Evolutionary conservation across 306 rosid genomes (phyloP).

Genomic region (Casuarina cunninghamiana): DNA sequence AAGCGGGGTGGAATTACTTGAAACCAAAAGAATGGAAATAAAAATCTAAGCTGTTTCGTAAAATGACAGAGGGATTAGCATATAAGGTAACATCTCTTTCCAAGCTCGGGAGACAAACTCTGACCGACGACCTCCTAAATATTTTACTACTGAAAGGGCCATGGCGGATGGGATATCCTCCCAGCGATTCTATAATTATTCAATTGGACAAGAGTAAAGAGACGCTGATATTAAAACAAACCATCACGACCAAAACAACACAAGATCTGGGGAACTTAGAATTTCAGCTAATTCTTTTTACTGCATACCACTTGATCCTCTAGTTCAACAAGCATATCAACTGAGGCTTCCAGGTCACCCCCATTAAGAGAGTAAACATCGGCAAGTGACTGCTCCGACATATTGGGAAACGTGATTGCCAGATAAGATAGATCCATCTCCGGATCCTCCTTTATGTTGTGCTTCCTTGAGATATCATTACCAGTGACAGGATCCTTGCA

Average conservation of each 20-base stretch:
- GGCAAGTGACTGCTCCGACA: slow-evolving; percentile 20
- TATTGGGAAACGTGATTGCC: slow-evolving; percentile 18
- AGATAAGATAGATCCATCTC: slow-evolving; percentile 14
- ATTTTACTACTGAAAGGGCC: neutral
- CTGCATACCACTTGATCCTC: neutral
- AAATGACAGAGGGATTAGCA: neutral
- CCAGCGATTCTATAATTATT: neutral
- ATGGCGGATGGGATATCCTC: neutral
- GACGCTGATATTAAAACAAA: neutral
- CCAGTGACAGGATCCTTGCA: neutral
- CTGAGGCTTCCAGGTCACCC: slow-evolving; percentile 13
- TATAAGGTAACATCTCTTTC: neutral
- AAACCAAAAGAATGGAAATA: neutral
- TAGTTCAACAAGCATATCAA: slow-evolving; percentile 15
- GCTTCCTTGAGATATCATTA: neutral
- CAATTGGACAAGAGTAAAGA: neutral
- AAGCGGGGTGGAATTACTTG: neutral
- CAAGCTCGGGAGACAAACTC: neutral
- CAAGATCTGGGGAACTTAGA: neutral
- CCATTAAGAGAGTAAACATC: slow-evolving; percentile 20
- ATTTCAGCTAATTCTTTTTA: neutral
- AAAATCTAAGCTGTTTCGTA: neutral
- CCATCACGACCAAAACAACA: neutral
- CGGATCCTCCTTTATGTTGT: neutral
- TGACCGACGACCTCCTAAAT: neutral